Conservation (phyloP, 805 yeast genomes). For the Blastobotrys mokoenaii region DNA sequence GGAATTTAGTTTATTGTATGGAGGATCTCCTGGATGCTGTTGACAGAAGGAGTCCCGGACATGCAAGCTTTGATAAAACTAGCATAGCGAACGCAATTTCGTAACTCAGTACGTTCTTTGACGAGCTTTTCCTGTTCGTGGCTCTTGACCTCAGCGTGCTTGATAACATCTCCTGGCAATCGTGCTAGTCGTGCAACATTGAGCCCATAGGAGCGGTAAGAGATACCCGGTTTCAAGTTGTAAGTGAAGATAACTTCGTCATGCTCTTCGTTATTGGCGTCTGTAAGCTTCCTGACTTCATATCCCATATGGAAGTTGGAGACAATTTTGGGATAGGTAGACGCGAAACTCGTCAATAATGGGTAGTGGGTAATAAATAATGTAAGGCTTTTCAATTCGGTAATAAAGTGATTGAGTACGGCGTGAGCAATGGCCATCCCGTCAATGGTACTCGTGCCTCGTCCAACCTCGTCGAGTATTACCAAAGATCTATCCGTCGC, state of each 20-base stretch:
- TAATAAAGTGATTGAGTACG: constrained; percentile 50
- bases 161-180: constrained; percentile 28
- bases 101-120: not conserved
- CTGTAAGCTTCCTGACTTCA: constrained; percentile 15
- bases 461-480: constrained; percentile 66
- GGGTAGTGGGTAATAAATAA: constrained; percentile 85
- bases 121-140: constrained; percentile 14
- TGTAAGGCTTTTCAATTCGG: constrained; percentile 41
- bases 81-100: not conserved
- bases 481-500: constrained; percentile 51
- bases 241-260: constrained; percentile 44
- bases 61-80: not conserved
- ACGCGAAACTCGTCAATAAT: constrained; percentile 45
- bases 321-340: constrained; percentile 33
- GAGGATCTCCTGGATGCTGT: not conserved
- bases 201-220: constrained; percentile 68
- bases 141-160: constrained; percentile 21
- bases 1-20: not conserved
- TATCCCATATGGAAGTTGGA: constrained; percentile 69
- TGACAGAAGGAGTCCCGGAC: not conserved
- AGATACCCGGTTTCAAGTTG: constrained; percentile 40
- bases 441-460: constrained; percentile 68
- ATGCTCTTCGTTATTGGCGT: constrained; percentile 28
- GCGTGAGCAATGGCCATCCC: constrained; percentile 79
- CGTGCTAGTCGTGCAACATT: constrained; percentile 78